A percentile compares a stretch with the other conserved stretches of the same genome.
phyloP scores from a whole-genome alignment of 768 basidiomycete species.

The Phlebiopsis flavidoalba region DNA sequence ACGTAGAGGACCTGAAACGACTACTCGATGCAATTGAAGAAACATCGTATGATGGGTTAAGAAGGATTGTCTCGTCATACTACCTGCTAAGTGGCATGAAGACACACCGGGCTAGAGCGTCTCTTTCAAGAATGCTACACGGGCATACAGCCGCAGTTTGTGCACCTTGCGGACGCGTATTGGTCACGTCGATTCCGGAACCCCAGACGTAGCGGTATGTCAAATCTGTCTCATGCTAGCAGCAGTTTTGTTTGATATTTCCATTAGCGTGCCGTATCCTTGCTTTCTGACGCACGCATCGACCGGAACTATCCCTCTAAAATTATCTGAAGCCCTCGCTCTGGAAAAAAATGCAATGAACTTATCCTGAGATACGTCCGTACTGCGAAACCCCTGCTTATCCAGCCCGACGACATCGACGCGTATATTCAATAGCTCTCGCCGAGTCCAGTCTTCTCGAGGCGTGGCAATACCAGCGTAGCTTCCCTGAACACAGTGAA shows the following conservation, averaged over 20 bases:
- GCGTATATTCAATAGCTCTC: slow-evolving; percentile 65
- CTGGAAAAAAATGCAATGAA: slow-evolving; percentile 34
- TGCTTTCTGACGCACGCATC: slow-evolving; percentile 69
- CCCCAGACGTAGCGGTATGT: slow-evolving; percentile 51
- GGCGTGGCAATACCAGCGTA: slow-evolving; percentile 73
- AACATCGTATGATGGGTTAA: slow-evolving; percentile 66
- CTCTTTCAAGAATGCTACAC: slow-evolving; percentile 39
- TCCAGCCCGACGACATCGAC: slow-evolving; percentile 65
- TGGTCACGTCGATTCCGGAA: slow-evolving; percentile 75
- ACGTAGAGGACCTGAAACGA: slow-evolving; percentile 44
- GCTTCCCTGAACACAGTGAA: slow-evolving; percentile 55
- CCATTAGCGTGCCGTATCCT: slow-evolving; percentile 53
- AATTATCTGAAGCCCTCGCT: slow-evolving; percentile 66
- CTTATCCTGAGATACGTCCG: slow-evolving; percentile 72
- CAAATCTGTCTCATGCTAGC: not conserved
- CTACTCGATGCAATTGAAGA: slow-evolving; percentile 57
- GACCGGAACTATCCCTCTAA: slow-evolving; percentile 72
- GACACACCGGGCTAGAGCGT: slow-evolving; percentile 56
- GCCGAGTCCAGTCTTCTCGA: slow-evolving; percentile 59
- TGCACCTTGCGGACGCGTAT: slow-evolving; percentile 75
- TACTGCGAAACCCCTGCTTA: slow-evolving; percentile 67
- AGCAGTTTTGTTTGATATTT: not conserved
- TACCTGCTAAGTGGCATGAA: slow-evolving; percentile 73
- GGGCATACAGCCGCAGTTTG: slow-evolving; percentile 76
- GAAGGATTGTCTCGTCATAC: slow-evolving; percentile 75